Evolutionary conservation across 108 stramenopile genomes (phyloP).

Genomic region (Cyclotella cryptica): DNA sequence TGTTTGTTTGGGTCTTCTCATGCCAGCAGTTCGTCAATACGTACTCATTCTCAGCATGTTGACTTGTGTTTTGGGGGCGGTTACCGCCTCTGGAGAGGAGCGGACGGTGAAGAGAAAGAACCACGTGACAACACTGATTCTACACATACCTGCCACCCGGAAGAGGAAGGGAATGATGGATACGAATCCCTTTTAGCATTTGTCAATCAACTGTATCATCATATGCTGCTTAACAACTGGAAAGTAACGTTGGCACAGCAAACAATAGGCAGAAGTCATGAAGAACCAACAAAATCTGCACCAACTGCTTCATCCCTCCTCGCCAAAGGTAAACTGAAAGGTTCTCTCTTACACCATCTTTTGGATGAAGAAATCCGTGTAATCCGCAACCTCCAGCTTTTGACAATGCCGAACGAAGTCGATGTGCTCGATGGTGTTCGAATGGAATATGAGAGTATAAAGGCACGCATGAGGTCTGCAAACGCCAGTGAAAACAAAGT

Average conservation of each 20-base stretch:
- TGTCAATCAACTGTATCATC: conserved; percentile 53
- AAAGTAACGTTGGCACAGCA: conserved; percentile 82
- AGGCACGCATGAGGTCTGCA: not conserved
- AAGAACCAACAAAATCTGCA: conserved; percentile 52
- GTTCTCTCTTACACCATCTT: conserved; percentile 57
- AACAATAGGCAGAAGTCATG: conserved; percentile 57
- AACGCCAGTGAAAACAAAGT: conserved; percentile 24
- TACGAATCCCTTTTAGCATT: conserved; percentile 57
- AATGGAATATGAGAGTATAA: conserved; percentile 52
- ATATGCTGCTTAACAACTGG: conserved; percentile 58
- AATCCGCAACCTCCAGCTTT: conserved; percentile 62
- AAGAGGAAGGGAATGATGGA: conserved; percentile 34
- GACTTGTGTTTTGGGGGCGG: conserved; percentile 50
- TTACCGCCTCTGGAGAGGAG: conserved; percentile 8
- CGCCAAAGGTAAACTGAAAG: conserved; percentile 59
- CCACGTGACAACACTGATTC: conserved; percentile 7
- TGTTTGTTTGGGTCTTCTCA: conserved; percentile 39
- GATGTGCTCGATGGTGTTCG: conserved; percentile 59
- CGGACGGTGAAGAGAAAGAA: not conserved
- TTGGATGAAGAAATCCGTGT: conserved; percentile 68
- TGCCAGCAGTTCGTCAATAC: conserved; percentile 29
- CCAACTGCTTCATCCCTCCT: conserved; percentile 62
- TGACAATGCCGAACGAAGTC: conserved; percentile 73
- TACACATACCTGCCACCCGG: not conserved
- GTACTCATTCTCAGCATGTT: conserved; percentile 18